phyloP scores from a whole-genome alignment of 73 alveolate genomes.

The Blepharisma stoltei region DNA sequence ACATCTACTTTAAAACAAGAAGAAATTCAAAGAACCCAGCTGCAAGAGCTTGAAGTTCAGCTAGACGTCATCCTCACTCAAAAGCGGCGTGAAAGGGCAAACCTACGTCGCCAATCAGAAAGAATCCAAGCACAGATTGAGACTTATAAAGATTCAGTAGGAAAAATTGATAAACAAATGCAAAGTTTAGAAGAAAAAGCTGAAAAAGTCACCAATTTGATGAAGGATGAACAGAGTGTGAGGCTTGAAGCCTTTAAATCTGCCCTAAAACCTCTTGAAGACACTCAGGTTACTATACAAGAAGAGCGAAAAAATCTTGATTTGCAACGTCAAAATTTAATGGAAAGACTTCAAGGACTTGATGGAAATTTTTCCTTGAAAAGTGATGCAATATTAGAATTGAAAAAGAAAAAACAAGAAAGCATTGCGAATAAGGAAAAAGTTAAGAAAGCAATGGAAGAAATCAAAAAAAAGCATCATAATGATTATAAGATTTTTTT shows the following conservation, averaged over 20 bases:
- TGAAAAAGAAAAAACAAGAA: neutral
- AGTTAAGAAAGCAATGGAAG: neutral
- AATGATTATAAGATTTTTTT: neutral
- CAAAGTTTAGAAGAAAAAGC: neutral
- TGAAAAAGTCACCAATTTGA: neutral
- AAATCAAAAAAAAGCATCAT: constrained; percentile 17
- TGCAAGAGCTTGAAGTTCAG: constrained; percentile 14
- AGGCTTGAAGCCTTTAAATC: constrained; percentile 6
- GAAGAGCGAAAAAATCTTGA: neutral
- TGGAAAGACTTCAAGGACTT: neutral
- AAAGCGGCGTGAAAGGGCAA: neutral
- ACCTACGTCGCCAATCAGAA: neutral
- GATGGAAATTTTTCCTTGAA: neutral
- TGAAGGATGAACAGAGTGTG: constrained; percentile 1
- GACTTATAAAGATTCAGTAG: neutral
- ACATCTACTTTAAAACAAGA: constrained; percentile 11
- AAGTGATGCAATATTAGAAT: neutral
- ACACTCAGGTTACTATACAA: neutral
- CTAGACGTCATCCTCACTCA: neutral
- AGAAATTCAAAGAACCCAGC: constrained; percentile 13
- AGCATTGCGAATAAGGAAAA: neutral
- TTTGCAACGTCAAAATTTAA: neutral
- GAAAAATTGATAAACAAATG: neutral
- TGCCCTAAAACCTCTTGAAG: constrained; percentile 25
- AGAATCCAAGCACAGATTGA: neutral